phyloP scores from a whole-genome alignment of 345 rosid genomes.

The Dipteronia dyeriana region DNA sequence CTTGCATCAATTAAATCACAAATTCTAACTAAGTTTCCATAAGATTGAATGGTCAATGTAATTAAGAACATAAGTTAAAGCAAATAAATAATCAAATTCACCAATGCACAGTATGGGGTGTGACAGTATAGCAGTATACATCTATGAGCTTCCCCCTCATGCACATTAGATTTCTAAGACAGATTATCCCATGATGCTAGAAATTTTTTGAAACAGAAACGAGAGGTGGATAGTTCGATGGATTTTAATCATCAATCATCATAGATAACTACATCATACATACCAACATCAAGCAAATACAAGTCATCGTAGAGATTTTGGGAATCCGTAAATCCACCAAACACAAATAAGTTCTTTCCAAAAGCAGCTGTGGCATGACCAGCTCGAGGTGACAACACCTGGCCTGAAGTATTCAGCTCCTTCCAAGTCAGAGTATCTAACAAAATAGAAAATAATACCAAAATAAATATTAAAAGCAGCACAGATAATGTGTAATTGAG shows the following conservation, averaged over 20 bases:
- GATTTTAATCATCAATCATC: slow-evolving; percentile 14
- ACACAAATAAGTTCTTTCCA: slow-evolving; percentile 85
- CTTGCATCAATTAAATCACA: not conserved
- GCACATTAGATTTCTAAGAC: not conserved
- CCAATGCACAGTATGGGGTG: not conserved
- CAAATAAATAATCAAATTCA: not conserved
- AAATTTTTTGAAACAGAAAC: not conserved
- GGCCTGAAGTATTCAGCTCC: slow-evolving; percentile 78
- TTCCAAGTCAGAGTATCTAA: slow-evolving; percentile 89
- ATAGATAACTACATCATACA: slow-evolving; percentile 26
- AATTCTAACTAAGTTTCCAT: not conserved
- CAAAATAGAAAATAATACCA: slow-evolving; percentile 18
- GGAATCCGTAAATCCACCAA: slow-evolving; percentile 95
- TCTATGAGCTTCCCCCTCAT: not conserved
- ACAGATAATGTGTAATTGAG: slow-evolving; percentile 8
- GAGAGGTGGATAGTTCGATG: slow-evolving; percentile 4
- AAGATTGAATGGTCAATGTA: not conserved
- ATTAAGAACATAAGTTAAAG: not conserved
- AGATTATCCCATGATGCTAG: not conserved
- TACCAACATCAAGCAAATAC: slow-evolving; percentile 88
- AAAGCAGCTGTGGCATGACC: slow-evolving; percentile 88
- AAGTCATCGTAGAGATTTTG: slow-evolving; percentile 90
- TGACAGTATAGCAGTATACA: not conserved
- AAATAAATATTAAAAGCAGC: slow-evolving; percentile 20
- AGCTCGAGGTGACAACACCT: slow-evolving; percentile 88